phyloP scores from a whole-genome alignment of 805 yeast genomes.

The Wickerhamia fluorescens region DNA sequence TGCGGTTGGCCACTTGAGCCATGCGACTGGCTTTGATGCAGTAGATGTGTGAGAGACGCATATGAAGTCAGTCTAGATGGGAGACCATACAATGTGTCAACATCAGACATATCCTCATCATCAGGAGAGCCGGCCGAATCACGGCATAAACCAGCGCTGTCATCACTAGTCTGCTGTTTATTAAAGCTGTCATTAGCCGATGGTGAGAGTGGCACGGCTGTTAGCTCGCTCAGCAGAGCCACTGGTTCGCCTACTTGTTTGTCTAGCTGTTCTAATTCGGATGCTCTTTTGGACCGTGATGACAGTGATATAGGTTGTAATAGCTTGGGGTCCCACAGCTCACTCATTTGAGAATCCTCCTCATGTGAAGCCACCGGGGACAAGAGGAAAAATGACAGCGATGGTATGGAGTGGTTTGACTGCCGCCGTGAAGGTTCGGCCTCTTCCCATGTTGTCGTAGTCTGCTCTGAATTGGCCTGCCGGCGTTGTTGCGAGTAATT shows the following conservation, averaged over 20 bases:
- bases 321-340: too few relatives aligned
- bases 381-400: slow-evolving; percentile 4
- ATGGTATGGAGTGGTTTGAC: slow-evolving; percentile 3
- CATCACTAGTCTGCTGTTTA: too few relatives aligned
- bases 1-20: too few relatives aligned
- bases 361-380: slow-evolving; percentile 8
- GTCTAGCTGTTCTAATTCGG: not conserved
- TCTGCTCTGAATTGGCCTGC: too few relatives aligned
- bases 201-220: not conserved
- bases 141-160: too few relatives aligned
- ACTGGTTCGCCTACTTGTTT: not conserved
- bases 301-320: too few relatives aligned
- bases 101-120: too few relatives aligned
- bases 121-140: too few relatives aligned
- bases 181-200: too few relatives aligned
- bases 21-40: not conserved
- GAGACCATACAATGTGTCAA: not conserved
- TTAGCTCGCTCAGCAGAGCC: not conserved
- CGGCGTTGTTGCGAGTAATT: too few relatives aligned
- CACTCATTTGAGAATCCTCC: not conserved
- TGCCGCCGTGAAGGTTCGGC: not conserved
- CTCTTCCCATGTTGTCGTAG: too few relatives aligned
- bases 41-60: not conserved
- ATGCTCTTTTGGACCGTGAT: slow-evolving; percentile 1
- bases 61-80: not conserved